Evolutionary conservation across 352 stramenopile species (phyloP).

Genomic region (Thalassiosira sp.): DNA sequence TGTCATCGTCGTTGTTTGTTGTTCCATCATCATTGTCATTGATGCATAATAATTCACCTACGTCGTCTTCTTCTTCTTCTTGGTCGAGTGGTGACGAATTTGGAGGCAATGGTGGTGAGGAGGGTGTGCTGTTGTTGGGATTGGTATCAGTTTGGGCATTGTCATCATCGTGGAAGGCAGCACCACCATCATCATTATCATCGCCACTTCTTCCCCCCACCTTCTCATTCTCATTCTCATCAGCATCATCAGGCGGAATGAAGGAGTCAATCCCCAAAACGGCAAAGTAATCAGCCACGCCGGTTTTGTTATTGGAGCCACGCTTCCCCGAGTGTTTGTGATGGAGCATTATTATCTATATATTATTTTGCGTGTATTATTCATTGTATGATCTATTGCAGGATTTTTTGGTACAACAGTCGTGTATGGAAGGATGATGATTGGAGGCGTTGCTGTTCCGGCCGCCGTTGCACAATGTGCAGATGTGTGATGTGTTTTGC

Average conservation of each 20-base stretch:
- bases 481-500: no score
- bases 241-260: slow-evolving; percentile 9
- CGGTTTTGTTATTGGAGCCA: slow-evolving; percentile 26
- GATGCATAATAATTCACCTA: not conserved
- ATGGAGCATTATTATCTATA: no score
- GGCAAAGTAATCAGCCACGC: slow-evolving; percentile 82
- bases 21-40: not conserved
- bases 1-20: slow-evolving; percentile 4
- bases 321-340: no score
- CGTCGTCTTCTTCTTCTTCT: not conserved
- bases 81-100: not conserved
- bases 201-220: no score
- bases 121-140: no score
- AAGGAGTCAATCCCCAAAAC: slow-evolving; percentile 67
- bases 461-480: no score
- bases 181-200: not conserved
- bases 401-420: no score
- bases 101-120: not conserved
- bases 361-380: no score
- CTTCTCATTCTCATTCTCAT: slow-evolving; percentile 10
- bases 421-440: no score
- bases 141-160: not conserved
- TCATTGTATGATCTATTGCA: no score
- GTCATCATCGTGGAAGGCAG: not conserved
- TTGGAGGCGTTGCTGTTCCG: no score